These are phyloP conservation scores for Solanum hybrid DNA, from an alignment of 305 asterid genomes.

Conservation along the genomic window DNA sequence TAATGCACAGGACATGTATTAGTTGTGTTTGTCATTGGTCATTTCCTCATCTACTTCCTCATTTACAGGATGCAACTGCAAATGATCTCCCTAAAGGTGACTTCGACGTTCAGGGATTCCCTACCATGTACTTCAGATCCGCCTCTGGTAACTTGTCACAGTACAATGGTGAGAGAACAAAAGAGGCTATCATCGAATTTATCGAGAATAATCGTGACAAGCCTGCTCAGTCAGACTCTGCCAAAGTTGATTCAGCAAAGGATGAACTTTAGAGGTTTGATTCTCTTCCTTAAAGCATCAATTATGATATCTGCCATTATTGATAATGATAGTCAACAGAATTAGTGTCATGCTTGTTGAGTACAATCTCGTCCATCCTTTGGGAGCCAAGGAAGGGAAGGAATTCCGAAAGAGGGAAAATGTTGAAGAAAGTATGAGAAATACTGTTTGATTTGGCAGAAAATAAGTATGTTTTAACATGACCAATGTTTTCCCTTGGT, in stretches of 20 bases:
- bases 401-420: not conserved
- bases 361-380: not conserved
- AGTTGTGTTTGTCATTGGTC: not conserved
- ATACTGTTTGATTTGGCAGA: not conserved
- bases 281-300: not conserved
- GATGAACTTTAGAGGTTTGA: conserved; percentile 42
- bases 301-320: not conserved
- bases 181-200: conserved; percentile 52
- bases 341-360: not conserved
- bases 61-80: conserved; percentile 59
- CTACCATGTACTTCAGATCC: conserved; percentile 69
- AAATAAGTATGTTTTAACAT: not conserved
- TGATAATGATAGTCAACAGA: not conserved
- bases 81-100: conserved; percentile 51
- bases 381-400: not conserved
- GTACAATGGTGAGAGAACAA: conserved; percentile 57
- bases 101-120: conserved; percentile 65
- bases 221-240: conserved; percentile 20
- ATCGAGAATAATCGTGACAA: conserved; percentile 45
- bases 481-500: not conserved
- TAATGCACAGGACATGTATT: not conserved
- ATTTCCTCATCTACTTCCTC: not conserved
- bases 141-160: conserved; percentile 40
- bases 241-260: conserved; percentile 24
- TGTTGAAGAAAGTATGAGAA: not conserved